Base-by-base conservation (phyloP, 805 yeast species). In the Saccharomyces paradoxus region DNA sequence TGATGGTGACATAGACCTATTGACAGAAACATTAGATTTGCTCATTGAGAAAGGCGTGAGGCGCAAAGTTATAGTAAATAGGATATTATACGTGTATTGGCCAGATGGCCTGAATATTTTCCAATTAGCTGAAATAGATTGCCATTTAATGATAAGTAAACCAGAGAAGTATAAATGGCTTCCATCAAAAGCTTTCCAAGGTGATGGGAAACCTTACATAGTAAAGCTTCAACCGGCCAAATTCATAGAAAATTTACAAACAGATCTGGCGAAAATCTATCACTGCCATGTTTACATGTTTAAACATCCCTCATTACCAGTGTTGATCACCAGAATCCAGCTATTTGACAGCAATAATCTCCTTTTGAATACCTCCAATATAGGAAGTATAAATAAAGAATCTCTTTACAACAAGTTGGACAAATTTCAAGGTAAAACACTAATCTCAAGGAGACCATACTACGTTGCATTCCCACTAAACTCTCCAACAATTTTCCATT, bases 91-190 rank as follows among this genome's bases (percentile, higher is more conserved):
- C 4, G 54, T 57, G 49, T 64, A 58, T 51, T 66, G 66, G 66
- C 66, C 63, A 1, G 50, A 55, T 3, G 71, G 71, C 4, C 49
- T 66, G 22, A 63, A 57, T 48, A 29, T 66, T 12, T 58, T 82
- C 17, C 95, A 87, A 63, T 63, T 83, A 46, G 84, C 94, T 0
- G 89, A 86, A 56, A 69, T 86, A 4, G 94, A 87, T 60, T 80
- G 85, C 52, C 87, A 84, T 59, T 63, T 78, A 48, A 71, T 86
- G 48, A 79, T 86, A 2, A 86, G 84, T 60, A 77, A 79, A 55
- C 83, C 90, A 0, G 69, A 58, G 27, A 57, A 59, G 1, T 67
- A 63, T 53, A 57, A 58, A 30, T 78, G 81, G 81, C 62, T 63
- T 6, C 61, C 68, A 2, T 61, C 71, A 1, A 63, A 68, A 8